Evolutionary conservation across 345 rosid species (phyloP), one percentile per base, ranked within the genome.

Genomic region (Euphorbia lathyris): DNA sequence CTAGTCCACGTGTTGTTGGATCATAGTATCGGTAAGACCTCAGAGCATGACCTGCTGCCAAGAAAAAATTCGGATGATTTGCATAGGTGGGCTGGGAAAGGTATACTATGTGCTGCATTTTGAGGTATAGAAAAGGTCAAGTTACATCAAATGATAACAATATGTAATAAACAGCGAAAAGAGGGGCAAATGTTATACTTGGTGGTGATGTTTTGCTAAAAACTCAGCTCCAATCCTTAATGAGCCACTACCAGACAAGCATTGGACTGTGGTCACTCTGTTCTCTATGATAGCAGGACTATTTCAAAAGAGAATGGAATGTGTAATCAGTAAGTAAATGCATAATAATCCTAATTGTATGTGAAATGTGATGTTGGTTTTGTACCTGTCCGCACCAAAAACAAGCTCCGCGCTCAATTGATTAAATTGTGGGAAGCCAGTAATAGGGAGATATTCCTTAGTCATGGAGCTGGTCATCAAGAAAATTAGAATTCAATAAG

Each of bases 381-480:
- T 55, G 61, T 73, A 88, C 97, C 93, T 86, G 79, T 87, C 88
- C 66, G 79, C 85, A 48, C 93, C 93, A 65, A 91, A 76, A 55
- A 87, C 87, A 76, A 91, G 91, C 80, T 83, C 83, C 70, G 96
- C 96, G 71, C 97, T 89, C 83, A 89, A 60, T 84, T 86, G 85
- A 76, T 89, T 91, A 75, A 91, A 91, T 63, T 86, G 91, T 67
- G 76, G 82, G 83, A 89, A 78, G 61, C 97, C 96, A 69, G 79
- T 81, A 79, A 91, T 89, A 4, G 93, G 93, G 77, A 89, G 91
- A 77, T 91, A 89, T 74, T 91, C 97, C 83, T 91, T 91, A 9
- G 80, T 71, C 22, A 86, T 74, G 11, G 87, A 78, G 79, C 97
- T 89, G 52, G 14, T 30, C 12, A 22, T 56, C 42, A 58, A 19